These are phyloP conservation scores for Venturia effusa DNA, from an alignment of 2,329 filamentous ascomycete species.

Conservation along the genomic window DNA sequence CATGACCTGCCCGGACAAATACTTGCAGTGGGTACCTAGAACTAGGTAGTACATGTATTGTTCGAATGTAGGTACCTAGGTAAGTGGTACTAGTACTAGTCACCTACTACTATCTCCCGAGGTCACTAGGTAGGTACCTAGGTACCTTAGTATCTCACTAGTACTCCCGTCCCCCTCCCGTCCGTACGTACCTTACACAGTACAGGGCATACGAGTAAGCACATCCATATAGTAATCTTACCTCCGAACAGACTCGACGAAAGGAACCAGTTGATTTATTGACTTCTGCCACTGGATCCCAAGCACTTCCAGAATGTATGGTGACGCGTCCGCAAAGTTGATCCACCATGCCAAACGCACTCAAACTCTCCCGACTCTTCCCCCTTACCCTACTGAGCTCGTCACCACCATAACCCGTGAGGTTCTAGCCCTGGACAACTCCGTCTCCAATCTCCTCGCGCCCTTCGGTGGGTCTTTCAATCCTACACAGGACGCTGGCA, in stretches of 20 bases:
- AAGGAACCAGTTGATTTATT: too few species aligned
- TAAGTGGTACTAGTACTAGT: too few species aligned
- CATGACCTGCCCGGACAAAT: background rate
- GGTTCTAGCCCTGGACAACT: slow-evolving; percentile 84
- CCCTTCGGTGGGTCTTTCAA: slow-evolving; percentile 80
- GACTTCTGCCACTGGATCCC: background rate
- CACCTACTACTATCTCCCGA: too few species aligned
- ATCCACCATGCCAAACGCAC: slow-evolving; percentile 71
- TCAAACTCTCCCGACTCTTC: slow-evolving; percentile 73
- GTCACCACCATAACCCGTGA: slow-evolving; percentile 82
- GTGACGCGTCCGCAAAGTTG: slow-evolving; percentile 9
- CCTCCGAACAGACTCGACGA: too few species aligned
- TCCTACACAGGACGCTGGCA: slow-evolving; percentile 68
- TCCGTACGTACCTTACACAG: too few species aligned
- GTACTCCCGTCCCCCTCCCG: too few species aligned
- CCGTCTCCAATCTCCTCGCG: slow-evolving; percentile 67
- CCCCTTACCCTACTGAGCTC: slow-evolving; percentile 84
- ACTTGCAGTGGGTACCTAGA: background rate
- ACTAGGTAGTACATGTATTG: too few species aligned
- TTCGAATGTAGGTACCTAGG: too few species aligned
- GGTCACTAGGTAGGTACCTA: too few species aligned
- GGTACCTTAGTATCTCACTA: too few species aligned
- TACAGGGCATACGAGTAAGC: too few species aligned
- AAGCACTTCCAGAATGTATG: slow-evolving; percentile 5
- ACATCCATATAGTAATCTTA: too few species aligned